Evolutionary conservation across 192 early-diverging fungal species (phyloP).

Genomic region (Tieghemiomyces parasiticus): DNA sequence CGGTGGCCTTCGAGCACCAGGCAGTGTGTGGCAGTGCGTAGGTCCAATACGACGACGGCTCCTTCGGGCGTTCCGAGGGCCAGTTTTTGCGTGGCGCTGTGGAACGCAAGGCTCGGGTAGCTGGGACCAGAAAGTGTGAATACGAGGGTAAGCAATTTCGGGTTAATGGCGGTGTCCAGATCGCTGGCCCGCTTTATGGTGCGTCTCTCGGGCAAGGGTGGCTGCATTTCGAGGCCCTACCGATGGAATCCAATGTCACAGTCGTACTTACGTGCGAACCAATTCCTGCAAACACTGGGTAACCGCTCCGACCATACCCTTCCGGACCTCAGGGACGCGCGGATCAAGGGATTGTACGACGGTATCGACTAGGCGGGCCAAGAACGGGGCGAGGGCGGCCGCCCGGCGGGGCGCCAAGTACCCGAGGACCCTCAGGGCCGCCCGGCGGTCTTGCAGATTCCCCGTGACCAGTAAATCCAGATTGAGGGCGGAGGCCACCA

Average conservation of each 20-base stretch:
- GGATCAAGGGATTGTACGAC: slow-evolving; percentile 7
- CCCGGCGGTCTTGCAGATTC: not conserved
- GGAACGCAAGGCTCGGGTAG: slow-evolving; percentile 64
- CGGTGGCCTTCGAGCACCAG: slow-evolving; percentile 62
- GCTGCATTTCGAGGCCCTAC: too few relatives aligned
- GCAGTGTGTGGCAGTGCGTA: slow-evolving; percentile 63
- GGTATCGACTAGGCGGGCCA: slow-evolving; percentile 3
- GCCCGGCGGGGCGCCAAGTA: not conserved
- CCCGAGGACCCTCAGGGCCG: not conserved
- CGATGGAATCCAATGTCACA: too few relatives aligned
- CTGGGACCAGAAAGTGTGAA: too few relatives aligned
- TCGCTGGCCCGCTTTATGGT: too few relatives aligned
- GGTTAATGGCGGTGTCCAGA: too few relatives aligned
- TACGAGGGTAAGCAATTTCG: too few relatives aligned
- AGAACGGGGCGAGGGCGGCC: not conserved
- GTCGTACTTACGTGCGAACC: slow-evolving; percentile 27
- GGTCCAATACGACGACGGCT: slow-evolving; percentile 58
- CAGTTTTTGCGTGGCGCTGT: slow-evolving; percentile 54
- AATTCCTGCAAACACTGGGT: slow-evolving; percentile 22
- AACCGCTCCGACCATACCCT: slow-evolving; percentile 3
- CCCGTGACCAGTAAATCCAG: not conserved
- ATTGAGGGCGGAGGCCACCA: not conserved
- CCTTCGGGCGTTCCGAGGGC: slow-evolving; percentile 65
- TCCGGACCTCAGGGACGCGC: slow-evolving; percentile 1
- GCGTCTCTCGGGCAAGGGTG: too few relatives aligned